Base-by-base conservation (phyloP, 2,329 filamentous ascomycete species). In the Simplicillium aogashimaense region DNA sequence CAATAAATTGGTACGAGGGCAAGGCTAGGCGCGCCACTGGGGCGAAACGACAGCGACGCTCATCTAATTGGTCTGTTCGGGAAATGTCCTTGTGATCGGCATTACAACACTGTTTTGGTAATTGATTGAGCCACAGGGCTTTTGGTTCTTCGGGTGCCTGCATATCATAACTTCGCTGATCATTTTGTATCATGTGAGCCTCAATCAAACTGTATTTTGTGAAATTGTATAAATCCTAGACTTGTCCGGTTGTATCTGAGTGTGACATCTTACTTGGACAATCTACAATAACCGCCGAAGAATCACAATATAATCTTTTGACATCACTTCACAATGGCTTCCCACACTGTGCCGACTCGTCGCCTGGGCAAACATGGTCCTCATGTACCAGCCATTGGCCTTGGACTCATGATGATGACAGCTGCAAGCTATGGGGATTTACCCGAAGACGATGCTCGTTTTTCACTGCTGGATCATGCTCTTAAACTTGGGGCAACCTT, bases 331-430 rank as follows among this genome's bases (percentile, higher is more conserved):
- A 5, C 15, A 33, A 33, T 33, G 31, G 5, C 31, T 33, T 33
- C 31, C 31, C 7, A 33, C 18, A 7, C 11, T 7, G 12, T 37
- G 4, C 18, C 35, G 3, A 16, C 15, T 28, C 36, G 36, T 18
- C 25, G n/a, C n/a, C 36, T 38, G 4, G 36, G 36, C 28, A 10
- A n/a, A 5, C n/a, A 38, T 11, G 36, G 36, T 3, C 36, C 36
- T 9, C 29, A 16, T 15, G 36, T 31, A 10, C 36, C 36, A 4
- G 36, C 36, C 25, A 30, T 38, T 14, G 36, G 36, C 8, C 18
- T 38, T 12, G 36, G 36, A 3, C 36, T 38, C 20, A 38, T 38
- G 36, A 32, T 32, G 36, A 29, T 38, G 13, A 38, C 18, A 5
- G n/a, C 11, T 25, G 28, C 20, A 12, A 14, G 11, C 36, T 38